These are phyloP conservation scores for Saccharomyces hybrid DNA, from an alignment of 1,139 yeast species.

Conservation along the genomic window DNA sequence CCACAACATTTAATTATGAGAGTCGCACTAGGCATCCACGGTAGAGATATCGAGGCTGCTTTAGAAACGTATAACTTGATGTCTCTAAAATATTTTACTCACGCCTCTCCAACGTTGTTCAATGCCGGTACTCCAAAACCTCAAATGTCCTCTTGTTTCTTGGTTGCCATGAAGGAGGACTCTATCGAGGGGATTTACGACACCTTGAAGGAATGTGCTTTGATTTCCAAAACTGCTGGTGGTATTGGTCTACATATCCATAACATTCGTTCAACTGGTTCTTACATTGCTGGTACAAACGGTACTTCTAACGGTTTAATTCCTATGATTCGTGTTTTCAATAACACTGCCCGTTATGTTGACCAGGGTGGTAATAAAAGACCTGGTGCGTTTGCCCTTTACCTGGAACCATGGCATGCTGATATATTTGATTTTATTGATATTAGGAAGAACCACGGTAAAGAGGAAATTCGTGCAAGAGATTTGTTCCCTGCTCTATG, in stretches of 20 bases:
- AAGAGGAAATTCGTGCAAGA: conserved; percentile 83
- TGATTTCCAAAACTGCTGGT: conserved; percentile 84
- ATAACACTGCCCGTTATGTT: conserved; percentile 84
- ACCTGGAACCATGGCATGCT: conserved; percentile 88
- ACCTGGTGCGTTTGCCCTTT: conserved; percentile 87
- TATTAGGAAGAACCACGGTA: conserved; percentile 82
- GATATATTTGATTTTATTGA: conserved; percentile 78
- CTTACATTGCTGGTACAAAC: conserved; percentile 80
- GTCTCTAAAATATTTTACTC: conserved; percentile 78
- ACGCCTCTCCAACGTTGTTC: conserved; percentile 84
- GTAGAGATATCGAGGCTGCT: conserved; percentile 59
- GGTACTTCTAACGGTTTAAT: conserved; percentile 87
- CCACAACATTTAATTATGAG: conserved; percentile 89
- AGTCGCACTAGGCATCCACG: conserved; percentile 83
- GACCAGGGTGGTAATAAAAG: conserved; percentile 93
- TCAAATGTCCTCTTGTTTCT: conserved; percentile 82
- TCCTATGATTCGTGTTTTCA: conserved; percentile 85
- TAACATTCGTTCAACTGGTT: conserved; percentile 75
- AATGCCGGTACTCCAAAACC: conserved; percentile 84
- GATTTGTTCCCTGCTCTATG: conserved; percentile 82
- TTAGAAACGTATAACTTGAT: conserved; percentile 74
- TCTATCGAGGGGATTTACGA: conserved; percentile 87
- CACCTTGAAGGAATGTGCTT: conserved; percentile 76
- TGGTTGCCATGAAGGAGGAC: conserved; percentile 79
- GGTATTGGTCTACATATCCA: conserved; percentile 84